phyloP scores from a whole-genome alignment of 176 grass and related monocot species.

The Alloteropsis semialata region DNA sequence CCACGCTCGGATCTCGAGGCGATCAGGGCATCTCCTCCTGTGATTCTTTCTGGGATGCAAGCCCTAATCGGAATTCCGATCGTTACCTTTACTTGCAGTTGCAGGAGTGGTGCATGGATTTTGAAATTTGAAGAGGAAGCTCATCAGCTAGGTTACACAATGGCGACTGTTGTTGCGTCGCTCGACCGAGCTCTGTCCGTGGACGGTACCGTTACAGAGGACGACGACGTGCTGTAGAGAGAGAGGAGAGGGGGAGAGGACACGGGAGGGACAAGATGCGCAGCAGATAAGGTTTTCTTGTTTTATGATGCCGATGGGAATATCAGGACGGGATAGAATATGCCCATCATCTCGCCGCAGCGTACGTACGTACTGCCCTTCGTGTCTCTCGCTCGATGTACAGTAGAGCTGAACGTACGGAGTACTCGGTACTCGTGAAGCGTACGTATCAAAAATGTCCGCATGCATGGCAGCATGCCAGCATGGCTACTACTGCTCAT shows the following conservation, averaged over 20 bases:
- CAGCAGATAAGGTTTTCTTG: conserved; percentile 7
- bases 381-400: too few relatives aligned
- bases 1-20: background rate
- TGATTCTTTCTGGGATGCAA: background rate
- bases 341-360: conserved; percentile 6
- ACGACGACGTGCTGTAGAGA: background rate
- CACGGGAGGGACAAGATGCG: conserved; percentile 9
- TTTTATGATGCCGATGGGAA: conserved; percentile 17
- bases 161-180: background rate
- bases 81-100: too few relatives aligned
- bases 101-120: too few relatives aligned
- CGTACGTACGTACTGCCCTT: background rate
- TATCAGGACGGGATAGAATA: conserved; percentile 36
- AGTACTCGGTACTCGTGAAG: too few relatives aligned
- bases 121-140: conserved; percentile 37
- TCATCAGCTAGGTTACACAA: background rate
- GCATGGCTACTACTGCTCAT: too few relatives aligned
- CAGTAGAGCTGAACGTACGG: background rate
- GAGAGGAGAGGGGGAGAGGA: background rate
- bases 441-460: too few relatives aligned
- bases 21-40: background rate
- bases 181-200: background rate
- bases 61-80: too few relatives aligned
- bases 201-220: background rate
- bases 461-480: too few relatives aligned